Percentiles rank a stretch among this genome's conserved stretches.
phyloP scores from a whole-genome alignment of 148 eudicot species.

The Linanthus parryae region DNA sequence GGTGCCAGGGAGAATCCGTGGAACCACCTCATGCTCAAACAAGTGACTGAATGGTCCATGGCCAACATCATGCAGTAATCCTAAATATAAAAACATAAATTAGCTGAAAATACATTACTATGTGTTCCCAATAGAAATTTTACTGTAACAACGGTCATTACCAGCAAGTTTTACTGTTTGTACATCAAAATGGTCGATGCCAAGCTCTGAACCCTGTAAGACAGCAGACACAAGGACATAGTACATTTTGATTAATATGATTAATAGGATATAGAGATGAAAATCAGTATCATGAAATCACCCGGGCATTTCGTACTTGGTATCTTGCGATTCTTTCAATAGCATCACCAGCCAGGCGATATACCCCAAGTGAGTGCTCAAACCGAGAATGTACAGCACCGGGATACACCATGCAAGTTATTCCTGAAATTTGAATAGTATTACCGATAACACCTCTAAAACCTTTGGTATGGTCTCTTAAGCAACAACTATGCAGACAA shows the following conservation, averaged over 20 bases:
- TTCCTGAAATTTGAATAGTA: conserved; percentile 25
- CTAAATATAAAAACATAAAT: not conserved
- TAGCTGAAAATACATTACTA: not conserved
- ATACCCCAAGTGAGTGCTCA: conserved; percentile 70
- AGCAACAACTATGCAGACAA: too few species aligned
- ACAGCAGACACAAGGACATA: conserved; percentile 1
- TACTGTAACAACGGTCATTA: conserved; percentile 8
- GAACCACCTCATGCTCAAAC: conserved; percentile 56
- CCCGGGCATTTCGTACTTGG: conserved; percentile 32
- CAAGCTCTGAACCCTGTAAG: conserved; percentile 60
- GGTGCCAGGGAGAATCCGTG: conserved; percentile 31
- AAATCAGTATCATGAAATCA: conserved; percentile 8
- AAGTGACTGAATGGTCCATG: conserved; percentile 78
- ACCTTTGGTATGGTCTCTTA: too few species aligned
- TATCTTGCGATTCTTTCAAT: conserved; percentile 28
- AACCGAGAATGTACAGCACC: conserved; percentile 74
- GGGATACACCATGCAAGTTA: conserved; percentile 52
- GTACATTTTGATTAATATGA: conserved; percentile 5
- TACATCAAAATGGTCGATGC: conserved; percentile 41
- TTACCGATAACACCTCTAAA: conserved; percentile 7
- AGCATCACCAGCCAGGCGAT: conserved; percentile 53
- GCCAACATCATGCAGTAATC: conserved; percentile 61
- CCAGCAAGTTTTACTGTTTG: conserved; percentile 62
- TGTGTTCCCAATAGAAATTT: not conserved
- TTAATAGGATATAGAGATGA: not conserved